Conservation (phyloP, 2,329 filamentous ascomycete species). For the Chalaropsis thielavioides region DNA sequence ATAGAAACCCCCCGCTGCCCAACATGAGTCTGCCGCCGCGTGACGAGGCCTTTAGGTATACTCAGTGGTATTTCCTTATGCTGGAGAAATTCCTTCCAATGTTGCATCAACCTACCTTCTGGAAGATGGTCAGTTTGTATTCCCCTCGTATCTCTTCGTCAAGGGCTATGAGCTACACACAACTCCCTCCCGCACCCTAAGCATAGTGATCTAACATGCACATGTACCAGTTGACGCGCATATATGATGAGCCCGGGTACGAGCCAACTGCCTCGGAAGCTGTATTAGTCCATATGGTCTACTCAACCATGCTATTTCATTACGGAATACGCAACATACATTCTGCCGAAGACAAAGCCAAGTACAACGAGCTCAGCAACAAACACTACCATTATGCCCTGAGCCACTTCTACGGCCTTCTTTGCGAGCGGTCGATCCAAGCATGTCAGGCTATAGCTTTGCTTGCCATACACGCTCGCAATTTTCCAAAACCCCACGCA, state of each 20-base stretch:
- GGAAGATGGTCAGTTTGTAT: conserved; percentile 42
- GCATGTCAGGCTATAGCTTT: conserved; percentile 61
- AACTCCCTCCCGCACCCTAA: neutral
- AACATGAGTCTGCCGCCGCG: conserved; percentile 47
- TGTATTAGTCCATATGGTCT: conserved; percentile 63
- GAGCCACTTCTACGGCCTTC: conserved; percentile 51
- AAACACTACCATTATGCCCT: conserved; percentile 66
- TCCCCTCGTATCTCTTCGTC: too few species aligned
- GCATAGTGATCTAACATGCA: neutral
- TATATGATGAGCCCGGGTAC: conserved; percentile 57
- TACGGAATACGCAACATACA: conserved; percentile 55
- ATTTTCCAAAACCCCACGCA: conserved; percentile 65
- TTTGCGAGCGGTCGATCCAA: conserved; percentile 44
- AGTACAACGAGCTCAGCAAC: conserved; percentile 52
- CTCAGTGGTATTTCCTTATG: conserved; percentile 61
- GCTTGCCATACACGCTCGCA: conserved; percentile 57
- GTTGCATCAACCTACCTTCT: conserved; percentile 61
- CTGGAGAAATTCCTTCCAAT: conserved; percentile 59
- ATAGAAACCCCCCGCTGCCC: conserved; percentile 41
- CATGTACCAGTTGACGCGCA: conserved; percentile 37
- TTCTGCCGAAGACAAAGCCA: conserved; percentile 36
- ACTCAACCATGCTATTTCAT: conserved; percentile 65
- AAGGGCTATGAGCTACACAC: neutral
- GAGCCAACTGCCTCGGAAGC: conserved; percentile 48
- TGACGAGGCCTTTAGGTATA: conserved; percentile 51